These are phyloP conservation scores for Solanum pimpinellifolium DNA, from an alignment of 257 asterid genomes.

Conservation along the genomic window DNA sequence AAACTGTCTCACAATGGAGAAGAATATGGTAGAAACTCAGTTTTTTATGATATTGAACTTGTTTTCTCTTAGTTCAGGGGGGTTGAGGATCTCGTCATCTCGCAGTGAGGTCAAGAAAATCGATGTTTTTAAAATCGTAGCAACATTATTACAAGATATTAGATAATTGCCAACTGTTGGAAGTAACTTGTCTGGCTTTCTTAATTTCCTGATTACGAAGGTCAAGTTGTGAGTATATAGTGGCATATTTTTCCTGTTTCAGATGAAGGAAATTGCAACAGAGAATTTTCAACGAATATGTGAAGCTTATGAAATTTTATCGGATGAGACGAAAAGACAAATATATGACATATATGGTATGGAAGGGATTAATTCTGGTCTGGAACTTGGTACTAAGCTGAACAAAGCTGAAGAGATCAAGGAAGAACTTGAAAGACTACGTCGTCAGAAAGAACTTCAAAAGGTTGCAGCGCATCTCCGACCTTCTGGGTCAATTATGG, in stretches of 20 bases:
- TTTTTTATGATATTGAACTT: not conserved
- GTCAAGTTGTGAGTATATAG: not conserved
- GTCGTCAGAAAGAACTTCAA: conserved; percentile 59
- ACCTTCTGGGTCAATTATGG: conserved; percentile 74
- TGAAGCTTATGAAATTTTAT: conserved; percentile 90
- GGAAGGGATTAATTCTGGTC: conserved; percentile 90
- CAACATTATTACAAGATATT: not conserved
- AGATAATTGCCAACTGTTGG: not conserved
- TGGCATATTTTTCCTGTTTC: conserved; percentile 11
- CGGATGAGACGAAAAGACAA: conserved; percentile 63
- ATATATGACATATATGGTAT: conserved; percentile 93
- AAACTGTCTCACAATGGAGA: not conserved
- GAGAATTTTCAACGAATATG: conserved; percentile 95
- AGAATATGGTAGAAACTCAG: not conserved
- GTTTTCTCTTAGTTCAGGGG: not conserved
- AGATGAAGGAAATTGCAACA: conserved; percentile 96
- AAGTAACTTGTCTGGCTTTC: not conserved
- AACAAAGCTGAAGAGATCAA: conserved; percentile 75
- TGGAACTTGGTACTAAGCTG: conserved; percentile 84
- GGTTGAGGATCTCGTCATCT: not conserved
- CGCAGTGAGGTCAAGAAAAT: not conserved
- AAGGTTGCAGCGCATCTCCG: conserved; percentile 45
- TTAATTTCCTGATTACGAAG: not conserved
- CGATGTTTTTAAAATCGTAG: not conserved
- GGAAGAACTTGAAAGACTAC: conserved; percentile 86